Evolutionary conservation across 2,329 filamentous ascomycete genomes (phyloP), one percentile per base, ranked within the genome.

Genomic region (Colletotrichum abscissum): DNA sequence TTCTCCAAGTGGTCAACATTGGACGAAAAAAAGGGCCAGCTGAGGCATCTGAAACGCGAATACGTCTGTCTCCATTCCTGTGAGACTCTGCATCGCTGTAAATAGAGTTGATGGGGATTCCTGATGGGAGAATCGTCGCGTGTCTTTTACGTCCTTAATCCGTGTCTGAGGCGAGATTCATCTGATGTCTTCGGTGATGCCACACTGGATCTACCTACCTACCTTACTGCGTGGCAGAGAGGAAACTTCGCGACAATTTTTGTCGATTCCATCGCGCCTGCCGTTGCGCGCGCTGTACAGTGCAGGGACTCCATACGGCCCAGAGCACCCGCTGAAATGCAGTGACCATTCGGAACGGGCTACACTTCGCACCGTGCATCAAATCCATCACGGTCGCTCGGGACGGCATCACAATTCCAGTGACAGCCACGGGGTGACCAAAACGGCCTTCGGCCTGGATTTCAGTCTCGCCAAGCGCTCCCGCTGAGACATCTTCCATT

Each of bases 361-460:
- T 38, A n/a, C 26, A 55, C 26, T 42, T 73, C 70, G 70, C 70
- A 73, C 70, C 55, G 66, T 73, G 66, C 70, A 26, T 59, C 66
- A 63, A 22, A 56, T 19, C 35, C 55, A 56, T 63, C 46, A 64
- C 66, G 60, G 65, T 69, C 55, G 70, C 59, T 70, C 70, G 55
- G 33, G 42, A 65, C 54, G 35, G 42, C 54, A 64, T 19, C 22
- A 52, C 70, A 60, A 71, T 73, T 73, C 71, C 71, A 73, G 46
- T 26, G 49, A n/a, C 33, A 11, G 26, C 52, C 33, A 54, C 60
- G 49, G 30, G 56, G 33, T 52, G 22, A 24, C 42, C 65, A 63
- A 33, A 57, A 69, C 58, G 42, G 35, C 56, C 4, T 42, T 28
- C 38, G 24, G n/a, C 38, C 35, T 46, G 19, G 57, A 26, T 33